phyloP scores from a whole-genome alignment of 2,329 filamentous ascomycete genomes.

The Xylaria sp. region DNA sequence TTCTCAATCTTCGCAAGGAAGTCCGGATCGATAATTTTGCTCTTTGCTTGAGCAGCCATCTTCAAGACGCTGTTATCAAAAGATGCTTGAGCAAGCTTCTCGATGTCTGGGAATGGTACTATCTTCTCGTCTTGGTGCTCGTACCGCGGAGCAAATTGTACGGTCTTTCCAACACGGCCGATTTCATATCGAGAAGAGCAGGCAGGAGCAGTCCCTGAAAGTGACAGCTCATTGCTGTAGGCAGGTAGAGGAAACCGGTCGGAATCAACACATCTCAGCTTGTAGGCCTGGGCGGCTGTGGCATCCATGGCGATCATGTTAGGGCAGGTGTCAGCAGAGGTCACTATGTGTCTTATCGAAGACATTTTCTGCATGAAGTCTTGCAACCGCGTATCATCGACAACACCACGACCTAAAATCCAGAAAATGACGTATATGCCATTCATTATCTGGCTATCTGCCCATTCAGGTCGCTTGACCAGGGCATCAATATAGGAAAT shows the following conservation, averaged over 20 bases:
- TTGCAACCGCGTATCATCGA: conserved; percentile 69
- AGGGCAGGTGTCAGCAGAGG: conserved; percentile 76
- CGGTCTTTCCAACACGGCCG: conserved; percentile 57
- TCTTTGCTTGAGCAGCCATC: conserved; percentile 62
- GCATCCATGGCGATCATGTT: conserved; percentile 79
- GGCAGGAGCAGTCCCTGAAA: conserved; percentile 37
- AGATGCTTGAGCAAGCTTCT: conserved; percentile 53
- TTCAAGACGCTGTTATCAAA: conserved; percentile 57
- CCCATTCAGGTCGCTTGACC: conserved; percentile 77
- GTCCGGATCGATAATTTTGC: conserved; percentile 41
- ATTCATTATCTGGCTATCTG: conserved; percentile 69
- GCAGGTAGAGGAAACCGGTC: conserved; percentile 77
- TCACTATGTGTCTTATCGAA: conserved; percentile 78
- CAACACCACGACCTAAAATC: conserved; percentile 78
- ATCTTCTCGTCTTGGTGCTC: conserved; percentile 58
- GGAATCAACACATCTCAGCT: conserved; percentile 77
- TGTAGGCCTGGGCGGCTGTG: conserved; percentile 71
- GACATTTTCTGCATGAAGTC: conserved; percentile 74
- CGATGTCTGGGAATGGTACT: conserved; percentile 61
- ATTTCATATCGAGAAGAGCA: conserved; percentile 49
- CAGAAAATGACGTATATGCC: conserved; percentile 79
- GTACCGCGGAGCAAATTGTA: conserved; percentile 60
- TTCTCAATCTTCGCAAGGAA: conserved; percentile 53
- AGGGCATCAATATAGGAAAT: conserved; percentile 75
- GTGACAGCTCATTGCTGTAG: conserved; percentile 65